Percentiles rank a stretch among this genome's conserved stretches.
Conservation (phyloP, 345 rosid species). For the Ailanthus altissimus region DNA sequence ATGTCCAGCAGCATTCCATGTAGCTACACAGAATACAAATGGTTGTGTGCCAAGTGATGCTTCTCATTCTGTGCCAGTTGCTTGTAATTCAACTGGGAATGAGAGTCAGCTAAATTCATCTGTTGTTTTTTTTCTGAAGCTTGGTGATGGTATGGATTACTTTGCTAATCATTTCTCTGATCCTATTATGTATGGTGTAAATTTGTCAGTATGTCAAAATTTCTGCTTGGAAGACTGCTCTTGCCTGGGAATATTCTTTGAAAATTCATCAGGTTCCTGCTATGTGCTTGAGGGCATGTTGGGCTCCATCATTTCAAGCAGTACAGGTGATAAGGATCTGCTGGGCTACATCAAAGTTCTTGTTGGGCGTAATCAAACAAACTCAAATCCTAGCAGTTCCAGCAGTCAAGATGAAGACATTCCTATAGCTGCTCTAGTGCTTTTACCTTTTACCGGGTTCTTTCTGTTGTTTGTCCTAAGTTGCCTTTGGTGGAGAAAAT, state of each 20-base stretch:
- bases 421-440: conserved; percentile 61
- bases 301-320: conserved; percentile 60
- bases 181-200: conserved; percentile 44
- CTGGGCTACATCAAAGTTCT: conserved; percentile 57
- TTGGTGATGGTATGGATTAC: conserved; percentile 57
- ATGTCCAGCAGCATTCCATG: conserved; percentile 55
- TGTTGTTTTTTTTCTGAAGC: conserved; percentile 40
- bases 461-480: conserved; percentile 40
- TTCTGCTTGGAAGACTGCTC: conserved; percentile 63
- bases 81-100: conserved; percentile 53
- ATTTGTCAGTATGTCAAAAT: conserved; percentile 54
- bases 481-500: conserved; percentile 63
- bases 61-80: conserved; percentile 46
- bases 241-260: conserved; percentile 66
- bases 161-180: conserved; percentile 53
- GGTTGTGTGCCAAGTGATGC: conserved; percentile 56
- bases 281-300: conserved; percentile 49
- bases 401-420: conserved; percentile 32
- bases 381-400: conserved; percentile 17
- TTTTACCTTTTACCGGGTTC: conserved; percentile 63
- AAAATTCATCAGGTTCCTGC: conserved; percentile 71
- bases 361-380: conserved; percentile 28
- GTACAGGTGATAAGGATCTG: conserved; percentile 29
- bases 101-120: conserved; percentile 36
- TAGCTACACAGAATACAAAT: conserved; percentile 30